phyloP scores from a whole-genome alignment of 1,284 basidiomycete genomes.

The Marasmius fiardii region DNA sequence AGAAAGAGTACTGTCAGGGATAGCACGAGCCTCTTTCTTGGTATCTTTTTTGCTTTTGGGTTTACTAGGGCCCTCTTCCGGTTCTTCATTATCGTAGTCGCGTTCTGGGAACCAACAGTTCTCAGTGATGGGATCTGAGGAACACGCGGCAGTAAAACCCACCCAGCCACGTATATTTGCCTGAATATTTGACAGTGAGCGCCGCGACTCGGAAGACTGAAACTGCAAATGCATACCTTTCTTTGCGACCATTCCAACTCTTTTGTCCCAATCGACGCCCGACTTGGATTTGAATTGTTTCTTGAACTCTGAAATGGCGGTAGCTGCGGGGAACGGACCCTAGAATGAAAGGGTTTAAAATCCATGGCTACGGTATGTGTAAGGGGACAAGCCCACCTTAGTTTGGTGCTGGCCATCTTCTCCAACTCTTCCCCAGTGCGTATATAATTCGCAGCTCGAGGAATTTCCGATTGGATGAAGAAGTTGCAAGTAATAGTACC shows the following conservation, averaged over 20 bases:
- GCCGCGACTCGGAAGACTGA: background rate
- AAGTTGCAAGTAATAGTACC: slow-evolving; percentile 65
- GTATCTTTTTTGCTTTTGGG: slow-evolving; percentile 19
- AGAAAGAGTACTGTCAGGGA: slow-evolving; percentile 45
- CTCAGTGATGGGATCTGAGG: background rate
- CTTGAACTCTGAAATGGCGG: slow-evolving; percentile 52
- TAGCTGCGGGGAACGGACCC: slow-evolving; percentile 29
- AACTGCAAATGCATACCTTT: slow-evolving; percentile 33
- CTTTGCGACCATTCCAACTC: slow-evolving; percentile 53
- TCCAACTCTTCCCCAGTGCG: slow-evolving; percentile 63
- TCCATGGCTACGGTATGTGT: background rate
- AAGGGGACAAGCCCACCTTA: slow-evolving; percentile 35
- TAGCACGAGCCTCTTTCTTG: slow-evolving; percentile 35
- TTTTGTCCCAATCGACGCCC: slow-evolving; percentile 45
- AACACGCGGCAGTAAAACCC: slow-evolving; percentile 9
- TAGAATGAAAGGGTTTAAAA: slow-evolving; percentile 11
- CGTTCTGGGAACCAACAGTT: slow-evolving; percentile 35
- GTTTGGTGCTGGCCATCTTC: slow-evolving; percentile 47
- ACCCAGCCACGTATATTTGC: slow-evolving; percentile 64
- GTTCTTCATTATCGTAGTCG: slow-evolving; percentile 42
- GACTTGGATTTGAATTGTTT: slow-evolving; percentile 61
- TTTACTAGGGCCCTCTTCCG: slow-evolving; percentile 23
- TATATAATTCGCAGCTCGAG: slow-evolving; percentile 39
- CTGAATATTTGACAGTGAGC: slow-evolving; percentile 24
- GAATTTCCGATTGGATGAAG: slow-evolving; percentile 47